These are phyloP conservation scores for Aspergillus jensenii DNA, from an alignment of 2,329 filamentous ascomycete species.

Conservation along the genomic window DNA sequence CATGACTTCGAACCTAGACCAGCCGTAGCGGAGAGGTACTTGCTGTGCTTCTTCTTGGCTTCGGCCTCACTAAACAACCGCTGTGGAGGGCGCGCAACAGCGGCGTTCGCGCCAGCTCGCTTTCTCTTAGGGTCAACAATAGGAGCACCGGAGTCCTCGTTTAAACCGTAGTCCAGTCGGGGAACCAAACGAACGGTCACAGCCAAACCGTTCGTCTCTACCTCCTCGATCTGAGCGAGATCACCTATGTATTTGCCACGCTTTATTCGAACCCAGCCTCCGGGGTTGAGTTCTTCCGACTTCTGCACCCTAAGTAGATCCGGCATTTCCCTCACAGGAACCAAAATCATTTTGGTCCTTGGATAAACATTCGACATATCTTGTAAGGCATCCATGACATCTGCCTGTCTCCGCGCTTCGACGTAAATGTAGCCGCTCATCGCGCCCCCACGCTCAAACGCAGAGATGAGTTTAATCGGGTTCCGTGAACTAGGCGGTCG, in stretches of 20 bases:
- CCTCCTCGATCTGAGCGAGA: conserved; percentile 86
- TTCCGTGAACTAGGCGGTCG: conserved; percentile 70
- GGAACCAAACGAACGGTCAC: conserved; percentile 86
- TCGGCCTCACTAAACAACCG: conserved; percentile 91
- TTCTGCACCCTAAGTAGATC: conserved; percentile 90
- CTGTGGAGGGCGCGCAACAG: conserved; percentile 73
- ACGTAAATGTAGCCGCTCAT: conserved; percentile 97
- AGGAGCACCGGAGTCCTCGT: conserved; percentile 68
- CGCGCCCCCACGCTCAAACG: conserved; percentile 82
- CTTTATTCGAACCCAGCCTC: conserved; percentile 87
- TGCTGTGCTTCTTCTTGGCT: conserved; percentile 81
- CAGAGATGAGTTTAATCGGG: conserved; percentile 79
- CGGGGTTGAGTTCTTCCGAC: conserved; percentile 78
- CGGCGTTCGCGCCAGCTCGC: conserved; percentile 56
- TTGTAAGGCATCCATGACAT: conserved; percentile 79
- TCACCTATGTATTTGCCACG: conserved; percentile 82
- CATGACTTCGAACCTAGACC: conserved; percentile 67
- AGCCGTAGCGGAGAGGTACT: conserved; percentile 55
- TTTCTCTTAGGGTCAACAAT: conserved; percentile 73
- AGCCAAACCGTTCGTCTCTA: conserved; percentile 89
- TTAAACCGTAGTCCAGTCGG: conserved; percentile 84
- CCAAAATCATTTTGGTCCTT: conserved; percentile 78
- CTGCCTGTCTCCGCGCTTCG: conserved; percentile 82
- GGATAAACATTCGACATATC: conserved; percentile 88
- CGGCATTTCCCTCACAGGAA: conserved; percentile 96